A percentile compares a stretch with the other conserved stretches of the same genome.
phyloP scores from a whole-genome alignment of 331 rosid species.

The Quercus phellos region DNA sequence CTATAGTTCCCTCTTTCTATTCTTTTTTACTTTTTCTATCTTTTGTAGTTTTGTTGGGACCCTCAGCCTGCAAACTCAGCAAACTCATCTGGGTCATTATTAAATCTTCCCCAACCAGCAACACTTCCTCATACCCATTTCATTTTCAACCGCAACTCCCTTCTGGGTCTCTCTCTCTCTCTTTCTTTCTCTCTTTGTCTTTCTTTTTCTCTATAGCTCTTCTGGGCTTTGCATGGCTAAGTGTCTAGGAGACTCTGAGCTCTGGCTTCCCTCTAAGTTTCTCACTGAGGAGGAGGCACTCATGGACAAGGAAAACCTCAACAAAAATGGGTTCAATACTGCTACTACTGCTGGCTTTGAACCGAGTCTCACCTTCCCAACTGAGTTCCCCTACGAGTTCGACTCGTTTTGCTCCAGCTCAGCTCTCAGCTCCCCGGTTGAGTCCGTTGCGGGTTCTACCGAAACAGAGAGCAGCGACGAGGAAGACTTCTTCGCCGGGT shows the following conservation, averaged over 20 bases:
- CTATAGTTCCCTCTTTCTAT: background rate
- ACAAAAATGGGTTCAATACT: background rate
- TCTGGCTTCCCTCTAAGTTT: slow-evolving; percentile 41
- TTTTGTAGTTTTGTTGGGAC: slow-evolving; percentile 35
- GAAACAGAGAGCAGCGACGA: slow-evolving; percentile 65
- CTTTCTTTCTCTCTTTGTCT: background rate
- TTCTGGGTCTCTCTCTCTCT: background rate
- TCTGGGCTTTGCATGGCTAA: slow-evolving; percentile 24
- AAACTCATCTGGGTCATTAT: slow-evolving; percentile 43
- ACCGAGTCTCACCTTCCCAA: slow-evolving; percentile 35
- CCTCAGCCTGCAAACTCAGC: slow-evolving; percentile 39
- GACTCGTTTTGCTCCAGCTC: slow-evolving; percentile 35
- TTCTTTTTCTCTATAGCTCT: background rate
- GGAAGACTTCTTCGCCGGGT: slow-evolving; percentile 53
- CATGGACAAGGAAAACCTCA: slow-evolving; percentile 15
- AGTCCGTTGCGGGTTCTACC: slow-evolving; percentile 43
- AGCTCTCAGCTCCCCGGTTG: slow-evolving; percentile 46
- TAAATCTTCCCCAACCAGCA: slow-evolving; percentile 53
- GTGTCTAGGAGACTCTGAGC: slow-evolving; percentile 24
- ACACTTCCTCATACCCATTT: slow-evolving; percentile 13
- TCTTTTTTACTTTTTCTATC: background rate
- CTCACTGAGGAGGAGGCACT: slow-evolving; percentile 7
- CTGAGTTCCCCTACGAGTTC: slow-evolving; percentile 75
- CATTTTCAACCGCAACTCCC: background rate
- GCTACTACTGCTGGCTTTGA: background rate